Evolutionary conservation across 2,329 filamentous ascomycete genomes (phyloP).

Genomic region (Verticillium nubilum): DNA sequence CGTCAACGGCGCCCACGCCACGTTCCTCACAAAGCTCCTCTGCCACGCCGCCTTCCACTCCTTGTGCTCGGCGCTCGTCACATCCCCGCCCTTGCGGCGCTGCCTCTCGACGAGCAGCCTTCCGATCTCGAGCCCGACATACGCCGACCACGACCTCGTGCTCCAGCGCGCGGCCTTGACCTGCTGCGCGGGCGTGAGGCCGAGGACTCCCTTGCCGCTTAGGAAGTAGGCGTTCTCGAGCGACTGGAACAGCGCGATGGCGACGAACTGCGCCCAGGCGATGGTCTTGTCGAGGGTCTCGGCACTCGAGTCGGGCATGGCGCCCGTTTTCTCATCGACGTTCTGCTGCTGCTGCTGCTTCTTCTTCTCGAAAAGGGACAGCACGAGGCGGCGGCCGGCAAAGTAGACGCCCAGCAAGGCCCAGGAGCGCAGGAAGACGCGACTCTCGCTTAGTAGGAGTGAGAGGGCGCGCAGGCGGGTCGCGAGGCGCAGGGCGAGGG

Average conservation of each 20-base stretch:
- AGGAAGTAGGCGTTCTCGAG: constrained; percentile 84
- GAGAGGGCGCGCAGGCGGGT: constrained; percentile 55
- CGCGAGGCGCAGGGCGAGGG: constrained; percentile 42
- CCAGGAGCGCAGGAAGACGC: constrained; percentile 73
- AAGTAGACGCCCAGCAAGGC: constrained; percentile 68
- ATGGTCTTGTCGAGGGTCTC: constrained; percentile 42
- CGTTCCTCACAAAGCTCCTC: constrained; percentile 62
- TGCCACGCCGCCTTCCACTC: constrained; percentile 50
- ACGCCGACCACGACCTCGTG: constrained; percentile 72
- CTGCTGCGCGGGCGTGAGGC: constrained; percentile 50
- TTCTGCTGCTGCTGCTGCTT: constrained; percentile 12
- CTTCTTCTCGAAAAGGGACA: constrained; percentile 23
- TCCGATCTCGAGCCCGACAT: constrained; percentile 71
- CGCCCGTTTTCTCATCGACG: constrained; percentile 20
- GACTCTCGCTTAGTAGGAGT: constrained; percentile 61
- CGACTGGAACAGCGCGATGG: constrained; percentile 66
- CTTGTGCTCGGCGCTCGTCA: constrained; percentile 34
- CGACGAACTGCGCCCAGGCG: constrained; percentile 61
- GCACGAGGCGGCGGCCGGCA: constrained; percentile 51
- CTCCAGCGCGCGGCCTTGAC: constrained; percentile 64
- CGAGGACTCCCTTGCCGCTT: constrained; percentile 64
- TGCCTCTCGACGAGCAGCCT: constrained; percentile 49
- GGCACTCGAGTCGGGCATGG: constrained; percentile 27
- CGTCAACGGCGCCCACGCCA: constrained; percentile 76
- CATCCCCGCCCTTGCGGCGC: constrained; percentile 27